Percentiles rank a stretch among this genome's conserved stretches.
phyloP scores from a whole-genome alignment of 257 asterid genomes.

The Scutellaria barbata region DNA sequence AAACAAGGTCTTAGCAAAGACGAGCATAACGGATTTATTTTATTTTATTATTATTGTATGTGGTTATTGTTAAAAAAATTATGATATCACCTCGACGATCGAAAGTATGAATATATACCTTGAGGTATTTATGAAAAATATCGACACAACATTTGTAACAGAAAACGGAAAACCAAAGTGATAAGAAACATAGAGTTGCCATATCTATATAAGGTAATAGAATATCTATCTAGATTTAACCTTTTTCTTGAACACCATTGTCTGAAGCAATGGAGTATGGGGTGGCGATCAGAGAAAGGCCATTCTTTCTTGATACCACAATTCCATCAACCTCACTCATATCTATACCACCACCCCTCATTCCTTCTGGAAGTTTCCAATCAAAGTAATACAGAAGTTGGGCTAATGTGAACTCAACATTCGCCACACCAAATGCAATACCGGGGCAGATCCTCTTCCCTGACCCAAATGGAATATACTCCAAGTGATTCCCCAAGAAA shows the following conservation, averaged over 20 bases:
- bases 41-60: too few relatives aligned
- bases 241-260: neutral
- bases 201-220: too few relatives aligned
- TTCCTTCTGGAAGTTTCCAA: slow-evolving; percentile 43
- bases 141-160: too few relatives aligned
- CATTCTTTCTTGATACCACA: slow-evolving; percentile 30
- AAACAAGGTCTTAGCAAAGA: too few relatives aligned
- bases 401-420: slow-evolving; percentile 36
- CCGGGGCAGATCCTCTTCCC: slow-evolving; percentile 54
- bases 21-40: too few relatives aligned
- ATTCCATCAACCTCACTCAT: slow-evolving; percentile 40
- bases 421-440: slow-evolving; percentile 38
- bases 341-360: slow-evolving; percentile 17
- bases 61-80: too few relatives aligned
- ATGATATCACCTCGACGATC: too few relatives aligned
- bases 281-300: slow-evolving; percentile 37
- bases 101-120: too few relatives aligned
- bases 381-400: slow-evolving; percentile 40
- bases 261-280: slow-evolving; percentile 2
- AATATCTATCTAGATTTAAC: too few relatives aligned
- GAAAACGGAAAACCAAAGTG: too few relatives aligned
- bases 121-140: too few relatives aligned
- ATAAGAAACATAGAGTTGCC: too few relatives aligned
- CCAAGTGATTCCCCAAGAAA: slow-evolving; percentile 44
- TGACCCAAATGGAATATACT: slow-evolving; percentile 47